Base-by-base conservation (phyloP, 768 basidiomycete species). In the Calocera cornea region DNA sequence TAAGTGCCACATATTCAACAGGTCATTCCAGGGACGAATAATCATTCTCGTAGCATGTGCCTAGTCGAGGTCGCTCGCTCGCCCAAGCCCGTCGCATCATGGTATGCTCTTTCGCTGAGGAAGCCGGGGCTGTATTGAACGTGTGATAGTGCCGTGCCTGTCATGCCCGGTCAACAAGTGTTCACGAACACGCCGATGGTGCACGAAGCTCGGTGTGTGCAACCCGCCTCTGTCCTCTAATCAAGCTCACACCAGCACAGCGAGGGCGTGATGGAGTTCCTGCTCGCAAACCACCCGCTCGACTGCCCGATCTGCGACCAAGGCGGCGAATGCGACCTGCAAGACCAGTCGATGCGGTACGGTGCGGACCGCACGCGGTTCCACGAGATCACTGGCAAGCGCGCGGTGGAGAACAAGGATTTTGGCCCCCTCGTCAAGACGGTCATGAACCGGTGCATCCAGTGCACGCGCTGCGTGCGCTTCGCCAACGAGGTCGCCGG, bases 401-500 rank as follows among this genome's bases (percentile, higher is more conserved):
- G 97, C 66, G 97, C 97, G 0, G 90, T 95, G 19, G 95, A 97
- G 79, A 89, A 99, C 83, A 99, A 99, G 81, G 89, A 98, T 75
- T 83, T 99, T 31, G 97, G 97, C 0, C 97, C 97, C 7, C 84
- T 99, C 50, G 93, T 99, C 76, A 98, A 98, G 83, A 97, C 95
- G 1, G 91, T 88, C 68, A 97, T 97, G 95, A 97, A 92, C 78
- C 87, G 97, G 41, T 98, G 97, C 79, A 98, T 99, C 72, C 97
- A 99, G 77, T 99, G 97, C 80, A 99, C 97, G 2, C 92, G 97
- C 68, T 99, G 97, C 78, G 91, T 98, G 31, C 90, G 97, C 64
- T 99, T 99, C 75, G 95, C 97, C 33, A 99, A 98, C 79, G 97
- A 99, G 76, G 95, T 98, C 50, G 97, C 97, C 1, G 97, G 97